Evolutionary conservation across 2,329 filamentous ascomycete species (phyloP).

Genomic region (Colletotrichum graminicola): DNA sequence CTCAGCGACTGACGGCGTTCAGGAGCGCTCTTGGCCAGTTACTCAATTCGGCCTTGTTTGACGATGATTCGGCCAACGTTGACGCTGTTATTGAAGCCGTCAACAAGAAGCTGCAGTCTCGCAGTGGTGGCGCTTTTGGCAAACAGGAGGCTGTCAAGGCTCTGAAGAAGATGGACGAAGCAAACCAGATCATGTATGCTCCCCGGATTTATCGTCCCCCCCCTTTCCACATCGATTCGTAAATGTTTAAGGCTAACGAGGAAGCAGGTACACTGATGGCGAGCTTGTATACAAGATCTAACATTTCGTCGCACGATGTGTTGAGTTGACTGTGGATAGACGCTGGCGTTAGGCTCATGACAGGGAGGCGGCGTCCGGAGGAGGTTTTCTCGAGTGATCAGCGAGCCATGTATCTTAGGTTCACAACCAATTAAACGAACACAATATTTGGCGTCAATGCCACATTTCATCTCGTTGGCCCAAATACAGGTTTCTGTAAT

Average conservation of each 20-base stretch:
- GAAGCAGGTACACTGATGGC: constrained; percentile 67
- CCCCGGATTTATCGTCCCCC: not conserved
- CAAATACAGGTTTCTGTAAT: not conserved
- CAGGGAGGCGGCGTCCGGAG: not conserved
- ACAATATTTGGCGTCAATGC: not conserved
- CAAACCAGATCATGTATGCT: constrained; percentile 93
- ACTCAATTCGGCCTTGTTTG: constrained; percentile 85
- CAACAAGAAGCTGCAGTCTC: constrained; percentile 74
- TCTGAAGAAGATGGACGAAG: constrained; percentile 81
- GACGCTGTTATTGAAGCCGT: constrained; percentile 82
- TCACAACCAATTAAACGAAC: not conserved
- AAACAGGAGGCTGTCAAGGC: constrained; percentile 81
- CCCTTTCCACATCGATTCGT: not conserved
- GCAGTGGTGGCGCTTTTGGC: constrained; percentile 71
- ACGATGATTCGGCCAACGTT: constrained; percentile 84
- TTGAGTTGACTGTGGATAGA: not conserved
- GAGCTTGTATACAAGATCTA: constrained; percentile 79
- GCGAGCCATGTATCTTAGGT: not conserved
- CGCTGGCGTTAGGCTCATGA: constrained; percentile 19
- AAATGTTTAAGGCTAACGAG: constrained; percentile 11
- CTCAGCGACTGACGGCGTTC: constrained; percentile 79
- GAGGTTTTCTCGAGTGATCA: constrained; percentile 1
- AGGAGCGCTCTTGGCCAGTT: constrained; percentile 84
- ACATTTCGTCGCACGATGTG: constrained; percentile 31
- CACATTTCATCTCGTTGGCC: not conserved